Conservation (phyloP, 352 stramenopile species). For the Phytophthora hybrid region DNA sequence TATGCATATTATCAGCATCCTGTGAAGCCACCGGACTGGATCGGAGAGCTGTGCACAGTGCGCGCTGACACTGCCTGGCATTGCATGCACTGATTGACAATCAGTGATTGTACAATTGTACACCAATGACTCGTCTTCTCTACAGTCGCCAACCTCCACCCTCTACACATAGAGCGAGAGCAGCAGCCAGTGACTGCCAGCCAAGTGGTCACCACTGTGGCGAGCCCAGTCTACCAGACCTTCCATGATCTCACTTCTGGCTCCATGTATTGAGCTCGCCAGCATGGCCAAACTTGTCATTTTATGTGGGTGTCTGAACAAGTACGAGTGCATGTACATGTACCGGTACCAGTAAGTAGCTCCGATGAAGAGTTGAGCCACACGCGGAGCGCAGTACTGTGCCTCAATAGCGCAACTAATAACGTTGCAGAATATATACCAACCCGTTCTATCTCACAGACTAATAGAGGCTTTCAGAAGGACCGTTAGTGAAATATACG, state of each 20-base stretch:
- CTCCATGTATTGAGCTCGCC: background rate
- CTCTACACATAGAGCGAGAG: background rate
- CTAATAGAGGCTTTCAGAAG: too few species aligned
- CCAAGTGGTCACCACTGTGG: too few species aligned
- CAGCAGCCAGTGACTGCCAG: background rate
- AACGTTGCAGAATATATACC: too few species aligned
- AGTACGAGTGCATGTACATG: too few species aligned
- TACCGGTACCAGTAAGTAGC: background rate
- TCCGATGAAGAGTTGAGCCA: too few species aligned
- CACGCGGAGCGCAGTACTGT: too few species aligned
- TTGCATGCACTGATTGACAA: background rate
- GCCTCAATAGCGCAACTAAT: too few species aligned
- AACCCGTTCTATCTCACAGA: too few species aligned
- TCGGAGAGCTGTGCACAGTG: background rate
- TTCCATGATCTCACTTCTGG: too few species aligned
- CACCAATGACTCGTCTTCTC: background rate
- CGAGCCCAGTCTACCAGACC: too few species aligned
- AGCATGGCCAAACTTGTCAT: background rate
- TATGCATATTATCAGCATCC: background rate
- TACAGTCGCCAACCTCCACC: background rate
- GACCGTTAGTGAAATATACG: too few species aligned
- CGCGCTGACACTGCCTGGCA: background rate
- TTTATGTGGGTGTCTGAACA: too few species aligned
- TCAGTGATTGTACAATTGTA: background rate
- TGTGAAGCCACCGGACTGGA: background rate